Base-by-base conservation (phyloP, 2,329 filamentous ascomycete species). In the Aureobasidium sp. region DNA sequence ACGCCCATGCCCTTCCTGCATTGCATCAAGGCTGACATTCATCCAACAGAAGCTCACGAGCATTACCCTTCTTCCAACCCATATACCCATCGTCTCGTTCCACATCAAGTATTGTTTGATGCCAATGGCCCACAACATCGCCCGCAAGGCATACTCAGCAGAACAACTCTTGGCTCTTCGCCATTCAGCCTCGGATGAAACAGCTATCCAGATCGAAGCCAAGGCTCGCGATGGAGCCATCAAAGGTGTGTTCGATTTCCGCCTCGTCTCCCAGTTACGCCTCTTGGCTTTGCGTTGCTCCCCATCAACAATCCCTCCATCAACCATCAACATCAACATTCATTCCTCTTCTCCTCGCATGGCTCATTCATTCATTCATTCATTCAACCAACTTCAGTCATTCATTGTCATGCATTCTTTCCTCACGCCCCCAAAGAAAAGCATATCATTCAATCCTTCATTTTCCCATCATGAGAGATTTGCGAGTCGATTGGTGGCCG, bases 131-230 rank as follows among this genome's bases (percentile, higher is more conserved):
- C 64, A 62, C 48, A 63, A 68, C 62, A 59, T 64, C 61, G 58
- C 72, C 45, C 71, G 72, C 55, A 69, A 70, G 58, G 71, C 73
- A 45, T 74, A 74, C 65, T 74, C 72, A 29, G 71, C 72, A 37
- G 71, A 74, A 65, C 64, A 73, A 64, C 66, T 74, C 16, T 70
- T 72, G 57, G 70, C 69, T 11, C 65, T 74, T 27, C 69, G 72
- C 50, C 66, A 65, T 36, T 68, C 71, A 9, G 68, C 66, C 21
- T 74, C 71, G 11, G 69, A 72, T 16, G 72, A 70, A 53, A 67
- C 74, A 27, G 65, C 66, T 9, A 68, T 73, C 64, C 65, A 70
- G 13, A 74, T 74, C 45, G 72, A 73, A 61, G 67, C 72, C 63
- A 69, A 70, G 57, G 71, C 71, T 32, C 66, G 67, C 16, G 72